Evolutionary conservation across 768 basidiomycete species (phyloP).

Genomic region (Austroboletus festivus): DNA sequence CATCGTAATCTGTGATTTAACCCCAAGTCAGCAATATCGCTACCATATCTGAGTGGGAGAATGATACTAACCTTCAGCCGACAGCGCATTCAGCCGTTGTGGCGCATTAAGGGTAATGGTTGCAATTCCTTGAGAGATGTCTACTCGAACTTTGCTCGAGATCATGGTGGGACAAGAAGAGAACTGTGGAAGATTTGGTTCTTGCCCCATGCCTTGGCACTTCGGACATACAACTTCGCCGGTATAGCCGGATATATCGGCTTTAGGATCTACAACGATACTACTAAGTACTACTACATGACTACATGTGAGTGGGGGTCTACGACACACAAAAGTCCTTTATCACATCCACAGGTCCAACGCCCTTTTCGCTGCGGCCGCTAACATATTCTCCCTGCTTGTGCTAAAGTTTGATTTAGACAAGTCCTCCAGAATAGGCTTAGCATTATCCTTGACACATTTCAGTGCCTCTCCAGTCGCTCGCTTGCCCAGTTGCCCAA

Average conservation of each 20-base stretch:
- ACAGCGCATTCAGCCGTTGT: slow-evolving; percentile 57
- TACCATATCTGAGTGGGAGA: background rate
- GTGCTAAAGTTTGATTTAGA: slow-evolving; percentile 33
- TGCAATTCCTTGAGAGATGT: slow-evolving; percentile 57
- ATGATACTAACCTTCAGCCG: slow-evolving; percentile 41
- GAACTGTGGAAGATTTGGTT: no score
- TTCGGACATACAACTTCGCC: background rate
- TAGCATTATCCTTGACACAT: slow-evolving; percentile 48
- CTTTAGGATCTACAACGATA: no score
- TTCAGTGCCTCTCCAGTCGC: slow-evolving; percentile 45
- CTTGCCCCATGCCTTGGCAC: background rate
- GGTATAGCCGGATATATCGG: background rate
- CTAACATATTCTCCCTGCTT: slow-evolving; percentile 34
- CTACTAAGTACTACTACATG: background rate
- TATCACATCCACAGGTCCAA: slow-evolving; percentile 39
- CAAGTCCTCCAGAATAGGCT: slow-evolving; percentile 51
- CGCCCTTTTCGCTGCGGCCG: slow-evolving; percentile 39
- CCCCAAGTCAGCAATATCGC: no score
- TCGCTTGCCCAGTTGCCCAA: slow-evolving; percentile 61
- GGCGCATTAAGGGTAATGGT: slow-evolving; percentile 68
- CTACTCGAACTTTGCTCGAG: slow-evolving; percentile 41
- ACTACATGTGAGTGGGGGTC: background rate
- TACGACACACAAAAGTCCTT: background rate
- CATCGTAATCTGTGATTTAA: slow-evolving; percentile 51
- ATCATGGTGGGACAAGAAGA: slow-evolving; percentile 25